Conservation (phyloP, 257 asterid species). For the Rubia yunnanensis region DNA sequence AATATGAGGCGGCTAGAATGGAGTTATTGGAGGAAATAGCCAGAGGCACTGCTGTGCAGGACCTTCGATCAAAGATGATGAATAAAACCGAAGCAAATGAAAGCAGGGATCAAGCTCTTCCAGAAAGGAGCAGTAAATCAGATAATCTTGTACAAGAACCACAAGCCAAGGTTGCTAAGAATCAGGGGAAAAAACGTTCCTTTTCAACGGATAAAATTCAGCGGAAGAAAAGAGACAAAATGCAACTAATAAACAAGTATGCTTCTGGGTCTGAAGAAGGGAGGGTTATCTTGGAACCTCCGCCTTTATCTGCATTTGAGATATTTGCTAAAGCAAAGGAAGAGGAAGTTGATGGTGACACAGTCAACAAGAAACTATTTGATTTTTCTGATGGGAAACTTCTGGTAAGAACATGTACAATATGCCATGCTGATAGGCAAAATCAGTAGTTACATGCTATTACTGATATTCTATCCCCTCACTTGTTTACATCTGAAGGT, state of each 20-base stretch:
- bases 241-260: slow-evolving; percentile 52
- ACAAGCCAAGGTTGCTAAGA: slow-evolving; percentile 55
- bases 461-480: slow-evolving; percentile 1
- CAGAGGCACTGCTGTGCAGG: slow-evolving; percentile 60
- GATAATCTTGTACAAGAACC: slow-evolving; percentile 71
- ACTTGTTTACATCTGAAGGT: slow-evolving; percentile 39
- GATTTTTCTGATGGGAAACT: slow-evolving; percentile 62
- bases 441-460: not conserved
- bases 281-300: slow-evolving; percentile 33
- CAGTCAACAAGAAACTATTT: slow-evolving; percentile 42
- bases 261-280: slow-evolving; percentile 31
- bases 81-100: slow-evolving; percentile 38
- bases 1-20: slow-evolving; percentile 88
- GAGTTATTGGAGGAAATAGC: slow-evolving; percentile 81
- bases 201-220: slow-evolving; percentile 48
- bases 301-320: slow-evolving; percentile 46
- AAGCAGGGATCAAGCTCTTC: slow-evolving; percentile 32
- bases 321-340: slow-evolving; percentile 46
- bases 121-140: slow-evolving; percentile 48
- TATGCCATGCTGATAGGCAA: not conserved
- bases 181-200: slow-evolving; percentile 24
- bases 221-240: slow-evolving; percentile 74
- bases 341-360: slow-evolving; percentile 43
- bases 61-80: slow-evolving; percentile 56
- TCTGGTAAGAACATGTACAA: slow-evolving; percentile 41